A percentile compares a stretch with the other conserved stretches of the same genome.
Evolutionary conservation across 2,329 filamentous ascomycete species (phyloP).

Genomic region (Sarocladium strictum): DNA sequence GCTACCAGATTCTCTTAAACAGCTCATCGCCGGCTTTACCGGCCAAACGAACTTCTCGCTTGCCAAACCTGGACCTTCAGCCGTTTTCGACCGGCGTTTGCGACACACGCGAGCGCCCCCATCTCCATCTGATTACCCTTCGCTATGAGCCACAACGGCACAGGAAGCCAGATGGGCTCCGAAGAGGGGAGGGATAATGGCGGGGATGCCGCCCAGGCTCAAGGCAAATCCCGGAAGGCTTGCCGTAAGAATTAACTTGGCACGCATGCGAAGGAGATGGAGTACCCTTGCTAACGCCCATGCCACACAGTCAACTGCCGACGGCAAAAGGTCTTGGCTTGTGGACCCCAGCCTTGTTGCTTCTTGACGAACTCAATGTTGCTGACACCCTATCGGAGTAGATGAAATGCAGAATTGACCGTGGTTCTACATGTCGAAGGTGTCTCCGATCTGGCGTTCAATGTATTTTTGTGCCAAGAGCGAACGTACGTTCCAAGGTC

Average conservation of each 20-base stretch:
- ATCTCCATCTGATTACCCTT: background rate
- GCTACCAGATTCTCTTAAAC: background rate
- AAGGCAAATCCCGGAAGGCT: constrained; percentile 3
- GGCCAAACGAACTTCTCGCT: background rate
- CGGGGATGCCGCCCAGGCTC: background rate
- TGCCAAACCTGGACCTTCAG: background rate
- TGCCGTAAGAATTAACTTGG: background rate
- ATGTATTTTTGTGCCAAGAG: constrained; percentile 1
- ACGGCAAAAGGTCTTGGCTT: constrained; percentile 5
- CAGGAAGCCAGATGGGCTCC: background rate
- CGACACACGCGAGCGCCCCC: background rate
- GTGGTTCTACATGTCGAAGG: constrained; percentile 3
- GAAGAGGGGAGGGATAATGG: background rate
- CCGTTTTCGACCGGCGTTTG: background rate
- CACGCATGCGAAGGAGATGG: background rate
- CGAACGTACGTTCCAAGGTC: background rate
- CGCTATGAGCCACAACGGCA: background rate
- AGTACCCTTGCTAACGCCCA: background rate
- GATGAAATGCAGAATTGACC: constrained; percentile 6
- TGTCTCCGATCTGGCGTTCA: background rate
- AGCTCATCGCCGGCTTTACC: background rate
- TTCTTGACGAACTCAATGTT: background rate
- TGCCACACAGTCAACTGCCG: constrained; percentile 4
- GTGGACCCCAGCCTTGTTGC: background rate
- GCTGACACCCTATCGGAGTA: background rate